A percentile compares a stretch with the other conserved stretches of the same genome.
Conservation (phyloP, 2,329 filamentous ascomycete genomes). For the Cytospora schulzeri region DNA sequence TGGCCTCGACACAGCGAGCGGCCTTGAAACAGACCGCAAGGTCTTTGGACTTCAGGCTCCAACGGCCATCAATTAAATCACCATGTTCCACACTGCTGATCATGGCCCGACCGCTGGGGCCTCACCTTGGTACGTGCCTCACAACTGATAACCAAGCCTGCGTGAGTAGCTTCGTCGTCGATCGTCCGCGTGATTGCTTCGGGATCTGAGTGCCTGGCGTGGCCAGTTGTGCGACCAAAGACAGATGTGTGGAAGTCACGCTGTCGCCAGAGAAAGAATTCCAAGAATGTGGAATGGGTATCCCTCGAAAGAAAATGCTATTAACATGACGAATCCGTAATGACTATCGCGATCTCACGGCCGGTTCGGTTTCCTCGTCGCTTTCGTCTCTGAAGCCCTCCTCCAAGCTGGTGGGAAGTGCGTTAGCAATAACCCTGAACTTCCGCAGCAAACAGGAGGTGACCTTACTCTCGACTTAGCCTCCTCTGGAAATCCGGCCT, state of each 20-base stretch:
- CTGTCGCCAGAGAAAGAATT: not conserved
- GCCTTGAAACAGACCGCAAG: not conserved
- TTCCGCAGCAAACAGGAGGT: not conserved
- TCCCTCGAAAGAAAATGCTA: constrained; percentile 1
- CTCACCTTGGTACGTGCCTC: not conserved
- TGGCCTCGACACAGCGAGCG: too few species aligned
- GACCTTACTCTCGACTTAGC: constrained; percentile 71
- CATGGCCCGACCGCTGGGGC: not conserved
- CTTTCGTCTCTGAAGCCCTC: constrained; percentile 75
- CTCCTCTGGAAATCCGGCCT: constrained; percentile 56
- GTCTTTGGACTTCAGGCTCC: not conserved
- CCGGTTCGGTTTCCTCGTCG: constrained; percentile 52
- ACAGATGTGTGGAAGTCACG: not conserved
- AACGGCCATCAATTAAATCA: not conserved
- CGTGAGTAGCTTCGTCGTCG: not conserved
- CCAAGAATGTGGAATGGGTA: not conserved
- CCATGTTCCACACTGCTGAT: too few species aligned
- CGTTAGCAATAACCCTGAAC: constrained; percentile 17
- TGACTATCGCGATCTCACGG: constrained; percentile 26
- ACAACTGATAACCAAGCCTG: not conserved
- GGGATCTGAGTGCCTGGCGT: not conserved
- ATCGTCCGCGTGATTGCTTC: not conserved
- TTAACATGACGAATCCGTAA: not conserved
- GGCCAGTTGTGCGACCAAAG: not conserved
- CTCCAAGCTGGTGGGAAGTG: constrained; percentile 54